Conservation (phyloP, 2,329 filamentous ascomycete species). For the Fusarium torulosum region DNA sequence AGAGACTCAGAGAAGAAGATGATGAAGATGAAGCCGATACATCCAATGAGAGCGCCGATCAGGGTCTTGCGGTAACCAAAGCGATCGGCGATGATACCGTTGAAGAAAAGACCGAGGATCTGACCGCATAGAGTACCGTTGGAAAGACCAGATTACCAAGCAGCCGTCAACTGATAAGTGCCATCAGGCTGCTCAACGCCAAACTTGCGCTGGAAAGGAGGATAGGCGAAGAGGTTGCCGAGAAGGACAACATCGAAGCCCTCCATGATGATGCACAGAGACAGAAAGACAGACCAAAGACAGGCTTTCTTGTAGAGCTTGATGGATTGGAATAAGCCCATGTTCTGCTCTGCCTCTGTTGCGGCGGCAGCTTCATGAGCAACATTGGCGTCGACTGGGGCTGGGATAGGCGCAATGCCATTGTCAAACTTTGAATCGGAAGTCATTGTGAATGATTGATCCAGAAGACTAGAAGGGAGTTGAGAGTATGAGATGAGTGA, state of each 20-base stretch:
- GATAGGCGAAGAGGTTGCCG: constrained; percentile 58
- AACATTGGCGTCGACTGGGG: constrained; percentile 29
- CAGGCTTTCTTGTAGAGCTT: constrained; percentile 57
- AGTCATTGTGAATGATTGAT: constrained; percentile 26
- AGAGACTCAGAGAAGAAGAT: constrained; percentile 61
- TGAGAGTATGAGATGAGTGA: not conserved
- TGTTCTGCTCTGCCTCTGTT: constrained; percentile 52
- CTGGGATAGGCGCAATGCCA: constrained; percentile 24
- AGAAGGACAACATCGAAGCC: constrained; percentile 58
- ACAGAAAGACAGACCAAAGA: constrained; percentile 55
- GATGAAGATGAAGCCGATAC: constrained; percentile 62
- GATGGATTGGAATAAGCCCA: constrained; percentile 53
- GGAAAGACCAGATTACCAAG: constrained; percentile 65
- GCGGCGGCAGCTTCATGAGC: constrained; percentile 47
- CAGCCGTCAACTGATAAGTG: constrained; percentile 60
- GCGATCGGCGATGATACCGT: constrained; percentile 62
- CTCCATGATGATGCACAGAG: constrained; percentile 56
- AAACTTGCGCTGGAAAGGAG: constrained; percentile 56
- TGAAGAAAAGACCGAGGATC: constrained; percentile 64
- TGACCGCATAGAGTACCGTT: constrained; percentile 63
- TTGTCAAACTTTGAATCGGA: constrained; percentile 17
- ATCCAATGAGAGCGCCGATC: constrained; percentile 56
- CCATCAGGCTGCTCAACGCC: constrained; percentile 54
- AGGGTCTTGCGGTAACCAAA: constrained; percentile 63
- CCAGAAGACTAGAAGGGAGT: not conserved